Evolutionary conservation across 257 asterid genomes (phyloP).

Genomic region (Solanum pimpinellifolium): DNA sequence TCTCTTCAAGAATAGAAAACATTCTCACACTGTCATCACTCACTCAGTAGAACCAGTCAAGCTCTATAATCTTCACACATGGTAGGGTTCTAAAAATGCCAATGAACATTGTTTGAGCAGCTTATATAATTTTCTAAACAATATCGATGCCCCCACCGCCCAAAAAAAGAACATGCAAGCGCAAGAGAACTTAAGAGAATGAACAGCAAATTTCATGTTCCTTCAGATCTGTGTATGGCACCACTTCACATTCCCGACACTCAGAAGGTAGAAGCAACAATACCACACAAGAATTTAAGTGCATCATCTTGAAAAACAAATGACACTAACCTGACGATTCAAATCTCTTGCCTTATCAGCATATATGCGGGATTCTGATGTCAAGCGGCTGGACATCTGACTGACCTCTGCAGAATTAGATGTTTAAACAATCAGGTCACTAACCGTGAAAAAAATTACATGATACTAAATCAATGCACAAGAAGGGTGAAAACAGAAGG

Average conservation of each 20-base stretch:
- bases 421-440: not conserved
- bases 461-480: not conserved
- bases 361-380: constrained; percentile 82
- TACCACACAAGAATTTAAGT: not conserved
- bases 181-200: not conserved
- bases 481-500: not conserved
- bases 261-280: not conserved
- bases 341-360: constrained; percentile 89
- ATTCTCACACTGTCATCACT: not conserved
- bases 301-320: not conserved
- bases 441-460: not conserved
- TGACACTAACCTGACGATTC: constrained; percentile 70
- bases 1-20: not conserved
- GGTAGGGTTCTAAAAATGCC: not conserved
- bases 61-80: not conserved
- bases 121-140: not conserved
- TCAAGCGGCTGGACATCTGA: constrained; percentile 85
- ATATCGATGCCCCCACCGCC: not conserved
- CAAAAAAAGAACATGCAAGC: not conserved
- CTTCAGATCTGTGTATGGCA: not conserved
- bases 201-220: not conserved
- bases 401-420: constrained; percentile 57
- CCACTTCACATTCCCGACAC: not conserved
- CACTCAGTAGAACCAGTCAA: not conserved
- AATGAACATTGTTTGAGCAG: not conserved